A percentile compares a stretch with the other conserved stretches of the same genome.
Conservation (phyloP, 306 rosid species). For the Trichosanthes cucumerina region DNA sequence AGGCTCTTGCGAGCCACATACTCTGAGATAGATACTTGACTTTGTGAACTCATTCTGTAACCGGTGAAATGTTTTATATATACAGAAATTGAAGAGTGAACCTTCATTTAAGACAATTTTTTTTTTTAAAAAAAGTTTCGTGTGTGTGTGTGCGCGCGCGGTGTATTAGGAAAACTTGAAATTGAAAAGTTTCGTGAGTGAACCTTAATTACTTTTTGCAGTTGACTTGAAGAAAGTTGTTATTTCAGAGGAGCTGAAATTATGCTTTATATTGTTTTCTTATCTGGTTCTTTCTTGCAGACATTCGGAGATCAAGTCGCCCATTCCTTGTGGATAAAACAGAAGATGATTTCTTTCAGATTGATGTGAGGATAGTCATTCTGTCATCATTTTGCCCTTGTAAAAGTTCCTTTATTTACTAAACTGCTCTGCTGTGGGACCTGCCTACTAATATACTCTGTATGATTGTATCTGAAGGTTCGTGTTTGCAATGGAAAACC, state of each 20-base stretch:
- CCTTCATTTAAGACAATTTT: no score
- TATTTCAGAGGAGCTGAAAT: neutral
- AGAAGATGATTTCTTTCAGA: slow-evolving; percentile 86
- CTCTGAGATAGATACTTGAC: neutral
- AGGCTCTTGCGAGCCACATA: neutral
- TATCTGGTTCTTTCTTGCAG: slow-evolving; percentile 33
- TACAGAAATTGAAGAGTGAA: no score
- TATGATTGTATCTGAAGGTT: slow-evolving; percentile 37
- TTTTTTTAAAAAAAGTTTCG: neutral
- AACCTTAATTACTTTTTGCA: neutral
- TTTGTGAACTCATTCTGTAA: neutral
- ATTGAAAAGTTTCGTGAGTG: no score
- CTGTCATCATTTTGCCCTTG: neutral
- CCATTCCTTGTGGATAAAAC: slow-evolving; percentile 79
- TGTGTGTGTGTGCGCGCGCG: neutral
- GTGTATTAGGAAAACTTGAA: neutral
- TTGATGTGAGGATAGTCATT: slow-evolving; percentile 50
- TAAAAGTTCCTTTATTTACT: neutral
- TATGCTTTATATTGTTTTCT: neutral
- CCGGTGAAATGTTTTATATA: no score
- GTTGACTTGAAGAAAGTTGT: neutral
- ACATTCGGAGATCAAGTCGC: slow-evolving; percentile 77
- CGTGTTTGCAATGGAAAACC: slow-evolving; percentile 95
- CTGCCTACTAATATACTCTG: slow-evolving; percentile 9
- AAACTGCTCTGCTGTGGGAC: neutral